phyloP scores from a whole-genome alignment of 2,329 filamentous ascomycete genomes.

The Pseudogymnoascus destructans region DNA sequence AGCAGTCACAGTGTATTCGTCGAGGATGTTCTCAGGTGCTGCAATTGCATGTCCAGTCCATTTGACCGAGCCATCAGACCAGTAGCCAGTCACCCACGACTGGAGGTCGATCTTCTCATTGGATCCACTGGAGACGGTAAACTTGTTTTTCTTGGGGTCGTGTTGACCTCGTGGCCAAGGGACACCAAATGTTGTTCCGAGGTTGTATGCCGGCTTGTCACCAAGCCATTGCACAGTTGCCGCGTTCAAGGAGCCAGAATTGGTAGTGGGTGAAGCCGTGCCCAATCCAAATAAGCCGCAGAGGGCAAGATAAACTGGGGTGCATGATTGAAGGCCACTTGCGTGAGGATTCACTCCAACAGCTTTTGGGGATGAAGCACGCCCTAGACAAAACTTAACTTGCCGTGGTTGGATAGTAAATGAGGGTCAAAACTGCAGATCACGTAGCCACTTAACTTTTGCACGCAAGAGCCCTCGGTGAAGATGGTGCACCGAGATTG shows the following conservation, averaged over 20 bases:
- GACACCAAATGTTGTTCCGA: conserved; percentile 18
- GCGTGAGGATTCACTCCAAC: neutral
- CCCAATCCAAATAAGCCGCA: neutral
- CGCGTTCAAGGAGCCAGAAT: neutral
- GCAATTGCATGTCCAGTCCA: conserved; percentile 45
- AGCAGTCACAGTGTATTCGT: conserved; percentile 32
- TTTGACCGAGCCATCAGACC: conserved; percentile 47
- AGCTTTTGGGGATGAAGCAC: neutral
- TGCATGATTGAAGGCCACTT: conserved; percentile 1
- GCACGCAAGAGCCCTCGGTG: neutral
- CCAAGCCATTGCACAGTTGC: conserved; percentile 16
- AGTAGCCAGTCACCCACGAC: conserved; percentile 45
- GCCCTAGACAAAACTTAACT: neutral
- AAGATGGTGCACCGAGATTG: conserved; percentile 3
- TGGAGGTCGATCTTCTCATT: conserved; percentile 28
- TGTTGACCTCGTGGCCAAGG: conserved; percentile 16
- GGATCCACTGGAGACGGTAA: conserved; percentile 11
- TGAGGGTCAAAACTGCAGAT: neutral
- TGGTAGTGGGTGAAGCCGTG: neutral
- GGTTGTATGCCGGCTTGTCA: conserved; percentile 14
- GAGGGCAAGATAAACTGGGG: conserved; percentile 1
- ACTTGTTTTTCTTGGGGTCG: conserved; percentile 13
- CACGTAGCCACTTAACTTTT: neutral
- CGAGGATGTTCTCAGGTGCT: conserved; percentile 27
- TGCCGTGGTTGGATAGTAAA: neutral